phyloP scores from a whole-genome alignment of 2,329 filamentous ascomycete species.

The Sarocladium strictum region DNA sequence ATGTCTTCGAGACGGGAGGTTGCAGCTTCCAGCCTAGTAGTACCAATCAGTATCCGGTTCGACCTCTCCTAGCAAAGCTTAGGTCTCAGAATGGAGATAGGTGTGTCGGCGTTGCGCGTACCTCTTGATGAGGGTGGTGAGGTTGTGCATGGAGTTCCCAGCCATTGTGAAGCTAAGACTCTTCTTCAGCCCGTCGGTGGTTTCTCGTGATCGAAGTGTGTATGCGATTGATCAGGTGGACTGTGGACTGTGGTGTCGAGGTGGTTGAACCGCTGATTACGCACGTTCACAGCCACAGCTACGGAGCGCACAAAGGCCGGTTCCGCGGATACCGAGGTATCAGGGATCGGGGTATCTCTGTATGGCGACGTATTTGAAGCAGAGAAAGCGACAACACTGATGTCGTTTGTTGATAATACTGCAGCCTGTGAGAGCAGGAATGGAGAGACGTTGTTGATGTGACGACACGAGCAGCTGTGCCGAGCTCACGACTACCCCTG shows the following conservation, averaged over 20 bases:
- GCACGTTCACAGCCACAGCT: too few relatives aligned
- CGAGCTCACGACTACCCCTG: not conserved
- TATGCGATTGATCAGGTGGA: not conserved
- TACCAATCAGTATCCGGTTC: conserved; percentile 4
- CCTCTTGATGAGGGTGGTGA: conserved; percentile 98
- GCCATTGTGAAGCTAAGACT: not conserved
- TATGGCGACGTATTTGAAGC: too few relatives aligned
- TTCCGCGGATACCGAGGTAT: too few relatives aligned
- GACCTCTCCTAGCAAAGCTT: not conserved
- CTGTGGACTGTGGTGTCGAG: too few relatives aligned
- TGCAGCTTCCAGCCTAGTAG: conserved; percentile 82
- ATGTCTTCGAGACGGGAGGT: conserved; percentile 96
- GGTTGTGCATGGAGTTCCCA: conserved; percentile 67
- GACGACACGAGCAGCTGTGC: not conserved
- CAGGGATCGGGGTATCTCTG: too few relatives aligned
- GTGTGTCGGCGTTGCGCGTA: conserved; percentile 38
- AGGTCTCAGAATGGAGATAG: too few relatives aligned
- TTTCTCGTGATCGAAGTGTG: not conserved
- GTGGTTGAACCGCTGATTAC: too few relatives aligned
- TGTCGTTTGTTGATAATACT: not conserved
- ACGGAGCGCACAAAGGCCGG: too few relatives aligned
- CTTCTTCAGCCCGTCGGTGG: not conserved
- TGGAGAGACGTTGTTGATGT: not conserved
- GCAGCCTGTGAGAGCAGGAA: not conserved
- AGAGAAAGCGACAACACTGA: too few relatives aligned